These are phyloP conservation scores for Aspergillus fumigatus DNA, from an alignment of 2,329 filamentous ascomycete genomes.

Conservation along the genomic window DNA sequence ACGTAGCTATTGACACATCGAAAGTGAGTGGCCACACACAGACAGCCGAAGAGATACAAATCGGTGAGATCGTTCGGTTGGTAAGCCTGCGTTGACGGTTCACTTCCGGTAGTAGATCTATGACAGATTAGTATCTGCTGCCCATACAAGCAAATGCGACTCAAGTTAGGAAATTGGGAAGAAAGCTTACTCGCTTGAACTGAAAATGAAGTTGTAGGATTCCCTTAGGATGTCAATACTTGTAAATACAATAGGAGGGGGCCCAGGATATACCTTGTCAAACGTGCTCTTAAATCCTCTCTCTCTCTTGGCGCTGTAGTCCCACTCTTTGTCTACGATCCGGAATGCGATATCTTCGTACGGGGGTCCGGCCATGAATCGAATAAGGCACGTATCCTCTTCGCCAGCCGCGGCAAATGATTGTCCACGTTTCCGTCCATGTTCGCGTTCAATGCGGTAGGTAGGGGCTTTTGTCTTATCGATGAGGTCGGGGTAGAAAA, in stretches of 20 bases:
- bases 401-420: constrained; percentile 91
- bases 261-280: constrained; percentile 69
- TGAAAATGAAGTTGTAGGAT: constrained; percentile 96
- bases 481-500: constrained; percentile 96
- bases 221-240: constrained; percentile 53
- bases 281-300: constrained; percentile 94
- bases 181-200: constrained; percentile 78
- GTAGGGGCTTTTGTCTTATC: constrained; percentile 93
- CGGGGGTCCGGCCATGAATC: constrained; percentile 89
- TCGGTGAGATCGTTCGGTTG: neutral
- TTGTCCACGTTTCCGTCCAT: constrained; percentile 82
- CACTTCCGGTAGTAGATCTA: constrained; percentile 49
- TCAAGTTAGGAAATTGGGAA: neutral
- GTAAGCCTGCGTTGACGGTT: constrained; percentile 12
- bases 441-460: constrained; percentile 91
- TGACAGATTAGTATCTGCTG: constrained; percentile 2
- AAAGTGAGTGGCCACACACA: neutral
- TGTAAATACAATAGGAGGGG: neutral
- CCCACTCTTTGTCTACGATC: constrained; percentile 98
- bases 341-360: constrained; percentile 97
- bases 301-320: constrained; percentile 93
- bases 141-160: constrained; percentile 3
- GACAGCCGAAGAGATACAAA: neutral
- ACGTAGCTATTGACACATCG: neutral
- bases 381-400: constrained; percentile 93